Conservation (phyloP, 257 asterid genomes). For the Solanum corneliomulleri region DNA sequence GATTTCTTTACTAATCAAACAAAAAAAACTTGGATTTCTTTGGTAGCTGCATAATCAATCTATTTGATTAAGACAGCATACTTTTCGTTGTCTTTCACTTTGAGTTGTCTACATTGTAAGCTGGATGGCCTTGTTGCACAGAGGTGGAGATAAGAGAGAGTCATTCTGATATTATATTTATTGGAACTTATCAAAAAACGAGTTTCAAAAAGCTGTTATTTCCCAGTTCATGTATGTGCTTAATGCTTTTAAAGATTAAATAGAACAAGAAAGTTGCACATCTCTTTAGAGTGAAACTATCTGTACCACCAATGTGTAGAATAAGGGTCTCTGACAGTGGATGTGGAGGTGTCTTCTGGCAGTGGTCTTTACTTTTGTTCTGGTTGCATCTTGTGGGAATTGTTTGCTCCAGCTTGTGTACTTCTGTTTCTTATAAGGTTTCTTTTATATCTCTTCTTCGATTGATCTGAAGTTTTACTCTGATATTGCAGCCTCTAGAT, state of each 20-base stretch:
- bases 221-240: background rate
- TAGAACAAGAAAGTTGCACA: background rate
- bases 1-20: background rate
- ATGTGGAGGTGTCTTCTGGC: background rate
- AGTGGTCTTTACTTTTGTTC: background rate
- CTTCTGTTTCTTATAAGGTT: background rate
- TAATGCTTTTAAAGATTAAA: background rate
- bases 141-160: background rate
- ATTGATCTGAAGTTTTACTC: background rate
- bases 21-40: background rate
- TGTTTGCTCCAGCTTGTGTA: background rate
- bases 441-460: background rate
- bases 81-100: background rate
- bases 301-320: background rate
- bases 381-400: background rate
- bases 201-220: background rate
- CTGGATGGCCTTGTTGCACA: background rate
- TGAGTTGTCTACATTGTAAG: background rate
- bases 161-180: background rate
- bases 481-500: constrained; percentile 70
- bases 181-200: background rate
- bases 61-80: background rate
- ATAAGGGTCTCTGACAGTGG: background rate
- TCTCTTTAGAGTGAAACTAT: background rate
- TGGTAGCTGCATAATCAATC: background rate